These are phyloP conservation scores for cucumber (Cucumis sativus) DNA, from an alignment of 306 rosid genomes.

Conservation along the genomic window Cucumber_9930_V3 NC_026659.2:31615501-31616000, in stretches of 20 bases:
- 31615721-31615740: background rate
- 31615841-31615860: background rate
- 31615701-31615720: background rate
- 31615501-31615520: background rate
- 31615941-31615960: background rate
- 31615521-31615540: background rate
- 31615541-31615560: background rate
- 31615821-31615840: background rate
- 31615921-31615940: background rate
- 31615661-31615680: background rate
- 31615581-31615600: background rate
- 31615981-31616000: background rate
- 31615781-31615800: background rate
- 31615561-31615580: background rate
- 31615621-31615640: background rate
- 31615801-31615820: background rate
- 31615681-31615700: background rate
- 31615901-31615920: background rate
- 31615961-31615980: background rate
- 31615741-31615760: background rate
- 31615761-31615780: background rate
- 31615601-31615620: background rate
- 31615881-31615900: background rate
- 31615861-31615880: background rate
- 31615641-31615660: background rate